A percentile compares a stretch with the other conserved stretches of the same genome.
Conservation (phyloP, 768 basidiomycete genomes). For the Leccinum pellstonianum region DNA sequence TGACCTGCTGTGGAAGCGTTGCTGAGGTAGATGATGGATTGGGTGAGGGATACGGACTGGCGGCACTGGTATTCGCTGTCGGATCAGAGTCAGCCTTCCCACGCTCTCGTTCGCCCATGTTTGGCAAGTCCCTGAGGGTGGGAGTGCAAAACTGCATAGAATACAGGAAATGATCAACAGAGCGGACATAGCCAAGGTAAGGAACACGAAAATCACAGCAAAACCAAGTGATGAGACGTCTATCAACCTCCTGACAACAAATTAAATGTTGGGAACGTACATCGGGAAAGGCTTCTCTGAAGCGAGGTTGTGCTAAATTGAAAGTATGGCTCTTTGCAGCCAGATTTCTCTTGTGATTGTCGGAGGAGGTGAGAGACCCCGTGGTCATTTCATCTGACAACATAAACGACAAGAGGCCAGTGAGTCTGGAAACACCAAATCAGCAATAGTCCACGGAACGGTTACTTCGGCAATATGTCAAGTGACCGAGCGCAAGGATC, state of each 20-base stretch:
- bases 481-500: conserved; percentile 10
- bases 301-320: conserved; percentile 78
- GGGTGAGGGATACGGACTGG: conserved; percentile 17
- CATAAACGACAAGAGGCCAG: conserved; percentile 94
- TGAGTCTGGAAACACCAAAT: conserved; percentile 55
- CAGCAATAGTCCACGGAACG: conserved; percentile 3
- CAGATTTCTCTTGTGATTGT: conserved; percentile 73
- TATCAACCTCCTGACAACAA: conserved; percentile 24
- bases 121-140: conserved; percentile 72
- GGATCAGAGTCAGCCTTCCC: conserved; percentile 43
- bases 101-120: conserved; percentile 85
- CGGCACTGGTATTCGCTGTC: conserved; percentile 20
- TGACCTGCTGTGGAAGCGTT: conserved; percentile 22
- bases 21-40: conserved; percentile 21
- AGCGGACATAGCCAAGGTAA: conserved; percentile 14
- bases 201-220: conserved; percentile 20
- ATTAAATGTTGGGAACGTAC: conserved; percentile 45
- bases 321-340: conserved; percentile 81
- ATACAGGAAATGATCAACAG: conserved; percentile 21
- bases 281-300: conserved; percentile 86
- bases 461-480: conserved; percentile 11
- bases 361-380: conserved; percentile 80
- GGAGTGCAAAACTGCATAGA: conserved; percentile 63
- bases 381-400: conserved; percentile 96
- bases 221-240: conserved; percentile 15